phyloP scores from a whole-genome alignment of 129 eudicot species.

The Calendula officinalis region DNA sequence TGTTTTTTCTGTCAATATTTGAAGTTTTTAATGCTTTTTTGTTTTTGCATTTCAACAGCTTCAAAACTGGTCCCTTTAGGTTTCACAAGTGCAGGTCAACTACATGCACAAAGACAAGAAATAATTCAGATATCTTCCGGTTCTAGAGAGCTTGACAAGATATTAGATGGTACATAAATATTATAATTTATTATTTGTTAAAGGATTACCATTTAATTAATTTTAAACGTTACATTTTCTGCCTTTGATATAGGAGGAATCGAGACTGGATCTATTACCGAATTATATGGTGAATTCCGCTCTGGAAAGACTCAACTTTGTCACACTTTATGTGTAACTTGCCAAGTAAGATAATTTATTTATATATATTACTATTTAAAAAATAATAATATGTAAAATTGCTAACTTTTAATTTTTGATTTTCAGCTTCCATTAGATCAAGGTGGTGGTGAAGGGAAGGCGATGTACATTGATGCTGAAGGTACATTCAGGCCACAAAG shows the following conservation, averaged over 20 bases:
- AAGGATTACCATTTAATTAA: not conserved
- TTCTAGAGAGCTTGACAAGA: constrained; percentile 87
- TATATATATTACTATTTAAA: too few species aligned
- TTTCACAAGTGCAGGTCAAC: constrained; percentile 86
- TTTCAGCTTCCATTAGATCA: constrained; percentile 89
- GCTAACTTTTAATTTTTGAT: constrained; percentile 1
- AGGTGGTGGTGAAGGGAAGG: constrained; percentile 99
- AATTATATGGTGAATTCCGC: constrained; percentile 85
- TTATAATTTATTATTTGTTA: not conserved
- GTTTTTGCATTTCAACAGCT: constrained; percentile 45
- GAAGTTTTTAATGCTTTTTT: not conserved
- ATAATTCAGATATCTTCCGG: constrained; percentile 94
- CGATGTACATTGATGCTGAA: constrained; percentile 97
- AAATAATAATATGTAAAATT: not conserved
- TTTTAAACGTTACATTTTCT: constrained; percentile 3
- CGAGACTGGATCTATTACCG: constrained; percentile 93
- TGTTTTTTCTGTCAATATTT: not conserved
- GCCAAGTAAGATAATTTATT: constrained; percentile 56
- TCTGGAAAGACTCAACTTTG: constrained; percentile 99
- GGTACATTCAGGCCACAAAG: constrained; percentile 98
- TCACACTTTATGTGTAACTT: constrained; percentile 89
- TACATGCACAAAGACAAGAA: constrained; percentile 83
- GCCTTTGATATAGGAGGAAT: constrained; percentile 66
- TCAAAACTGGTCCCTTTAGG: constrained; percentile 95
- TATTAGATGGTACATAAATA: constrained; percentile 61